Conservation (phyloP, 2,329 filamentous ascomycete species). For the Calonectria crousiana region DNA sequence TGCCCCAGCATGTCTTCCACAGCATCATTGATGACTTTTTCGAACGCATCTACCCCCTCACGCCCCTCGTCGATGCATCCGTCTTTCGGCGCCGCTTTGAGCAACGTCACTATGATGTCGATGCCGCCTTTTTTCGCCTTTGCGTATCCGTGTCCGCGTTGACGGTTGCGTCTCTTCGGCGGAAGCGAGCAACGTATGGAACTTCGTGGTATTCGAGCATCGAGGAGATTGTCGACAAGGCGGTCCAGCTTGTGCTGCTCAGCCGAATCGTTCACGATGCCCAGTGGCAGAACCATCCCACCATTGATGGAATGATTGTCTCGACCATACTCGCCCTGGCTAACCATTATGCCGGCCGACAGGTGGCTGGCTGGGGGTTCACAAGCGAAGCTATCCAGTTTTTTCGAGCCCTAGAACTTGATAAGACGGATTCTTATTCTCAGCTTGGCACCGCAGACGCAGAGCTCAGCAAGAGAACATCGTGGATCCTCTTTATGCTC, state of each 20-base stretch:
- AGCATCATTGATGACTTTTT: background rate
- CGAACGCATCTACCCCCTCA: background rate
- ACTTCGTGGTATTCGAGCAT: background rate
- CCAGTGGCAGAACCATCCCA: background rate
- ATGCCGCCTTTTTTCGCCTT: slow-evolving; percentile 4
- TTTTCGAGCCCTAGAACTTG: background rate
- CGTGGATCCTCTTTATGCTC: background rate
- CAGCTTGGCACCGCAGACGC: background rate
- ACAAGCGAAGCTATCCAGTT: background rate
- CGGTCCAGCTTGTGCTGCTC: background rate
- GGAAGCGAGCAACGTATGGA: background rate
- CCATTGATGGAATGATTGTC: background rate
- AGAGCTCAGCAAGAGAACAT: background rate
- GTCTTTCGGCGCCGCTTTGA: background rate
- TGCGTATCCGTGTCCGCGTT: background rate
- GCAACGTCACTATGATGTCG: background rate
- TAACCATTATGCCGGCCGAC: background rate
- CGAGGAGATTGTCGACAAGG: background rate
- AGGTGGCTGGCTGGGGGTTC: background rate
- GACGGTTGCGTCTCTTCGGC: slow-evolving; percentile 1
- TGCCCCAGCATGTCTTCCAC: background rate
- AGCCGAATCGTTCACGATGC: background rate
- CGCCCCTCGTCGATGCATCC: background rate
- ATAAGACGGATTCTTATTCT: background rate
- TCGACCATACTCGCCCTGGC: background rate